phyloP scores from a whole-genome alignment of 2,329 filamentous ascomycete species.

The Neobulgaria alba region DNA sequence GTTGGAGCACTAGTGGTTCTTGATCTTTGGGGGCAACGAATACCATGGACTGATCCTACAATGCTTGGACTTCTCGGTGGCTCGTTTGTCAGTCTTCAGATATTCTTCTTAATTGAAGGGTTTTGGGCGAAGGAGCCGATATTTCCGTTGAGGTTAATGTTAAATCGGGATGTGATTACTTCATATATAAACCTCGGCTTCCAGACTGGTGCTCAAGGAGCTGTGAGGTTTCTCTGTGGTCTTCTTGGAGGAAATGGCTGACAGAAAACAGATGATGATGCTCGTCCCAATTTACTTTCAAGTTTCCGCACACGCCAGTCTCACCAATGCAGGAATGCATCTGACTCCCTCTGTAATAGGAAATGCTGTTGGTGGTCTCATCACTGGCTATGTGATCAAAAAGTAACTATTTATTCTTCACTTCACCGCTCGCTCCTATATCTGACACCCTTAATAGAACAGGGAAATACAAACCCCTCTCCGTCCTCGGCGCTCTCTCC shows the following conservation, averaged over 20 bases:
- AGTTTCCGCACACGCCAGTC: conserved; percentile 48
- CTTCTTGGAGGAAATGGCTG: background rate
- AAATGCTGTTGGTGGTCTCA: conserved; percentile 55
- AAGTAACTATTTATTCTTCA: conserved; percentile 22
- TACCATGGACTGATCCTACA: conserved; percentile 30
- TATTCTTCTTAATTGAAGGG: conserved; percentile 14
- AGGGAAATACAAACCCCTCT: conserved; percentile 48
- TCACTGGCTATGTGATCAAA: conserved; percentile 37
- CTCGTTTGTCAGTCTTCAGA: conserved; percentile 15
- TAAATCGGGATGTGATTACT: conserved; percentile 41
- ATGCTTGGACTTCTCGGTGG: conserved; percentile 25
- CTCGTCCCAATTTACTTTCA: conserved; percentile 63
- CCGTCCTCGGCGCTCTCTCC: conserved; percentile 41
- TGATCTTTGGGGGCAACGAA: conserved; percentile 40
- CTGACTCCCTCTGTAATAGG: conserved; percentile 59
- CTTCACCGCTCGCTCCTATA: background rate
- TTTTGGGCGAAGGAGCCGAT: conserved; percentile 45
- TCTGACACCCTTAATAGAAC: conserved; percentile 32
- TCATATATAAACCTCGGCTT: conserved; percentile 43
- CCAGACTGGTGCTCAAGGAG: conserved; percentile 49
- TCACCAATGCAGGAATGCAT: conserved; percentile 49
- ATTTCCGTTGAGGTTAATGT: conserved; percentile 47
- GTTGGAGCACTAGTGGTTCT: conserved; percentile 37
- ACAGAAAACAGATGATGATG: conserved; percentile 44
- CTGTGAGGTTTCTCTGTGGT: conserved; percentile 28